These are phyloP conservation scores for Neoscytalidium dimidiatum DNA, from an alignment of 2,329 filamentous ascomycete species.

Conservation along the genomic window DNA sequence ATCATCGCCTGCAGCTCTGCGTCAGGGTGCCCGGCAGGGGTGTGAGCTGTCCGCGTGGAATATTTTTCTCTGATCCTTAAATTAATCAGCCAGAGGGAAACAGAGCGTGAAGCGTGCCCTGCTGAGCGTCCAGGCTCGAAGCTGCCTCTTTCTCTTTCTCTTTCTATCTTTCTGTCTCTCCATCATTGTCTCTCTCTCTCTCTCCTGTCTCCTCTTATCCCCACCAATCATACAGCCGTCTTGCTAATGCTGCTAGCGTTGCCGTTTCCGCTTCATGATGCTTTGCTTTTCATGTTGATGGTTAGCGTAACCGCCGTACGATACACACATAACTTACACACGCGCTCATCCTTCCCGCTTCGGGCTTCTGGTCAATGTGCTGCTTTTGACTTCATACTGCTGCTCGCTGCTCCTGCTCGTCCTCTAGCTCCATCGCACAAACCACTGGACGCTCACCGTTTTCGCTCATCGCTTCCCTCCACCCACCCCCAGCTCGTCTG, in stretches of 20 bases:
- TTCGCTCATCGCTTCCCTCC: conserved; percentile 3
- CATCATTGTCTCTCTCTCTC: too few species aligned
- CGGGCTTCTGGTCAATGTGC: not conserved
- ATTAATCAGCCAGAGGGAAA: conserved; percentile 8
- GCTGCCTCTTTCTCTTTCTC: not conserved
- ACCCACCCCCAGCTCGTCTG: conserved; percentile 8
- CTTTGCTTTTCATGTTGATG: conserved; percentile 4
- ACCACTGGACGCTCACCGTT: not conserved
- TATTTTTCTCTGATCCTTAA: conserved; percentile 3
- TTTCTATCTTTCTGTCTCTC: too few species aligned
- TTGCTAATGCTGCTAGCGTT: not conserved
- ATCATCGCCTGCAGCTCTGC: conserved; percentile 13
- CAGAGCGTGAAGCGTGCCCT: not conserved
- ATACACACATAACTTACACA: conserved; percentile 7
- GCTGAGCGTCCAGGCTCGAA: not conserved
- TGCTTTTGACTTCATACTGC: not conserved
- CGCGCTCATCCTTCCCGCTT: conserved; percentile 4
- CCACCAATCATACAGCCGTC: not conserved
- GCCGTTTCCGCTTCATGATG: not conserved
- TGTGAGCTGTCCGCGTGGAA: not conserved
- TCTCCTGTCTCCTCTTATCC: not conserved
- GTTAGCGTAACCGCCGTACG: conserved; percentile 4
- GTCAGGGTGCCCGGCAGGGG: not conserved
- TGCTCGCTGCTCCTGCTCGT: not conserved
- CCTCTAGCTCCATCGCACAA: conserved; percentile 14